Percentiles rank a stretch among this genome's conserved stretches.
phyloP scores from a whole-genome alignment of 768 basidiomycete genomes.

The Termitomyces sp. region DNA sequence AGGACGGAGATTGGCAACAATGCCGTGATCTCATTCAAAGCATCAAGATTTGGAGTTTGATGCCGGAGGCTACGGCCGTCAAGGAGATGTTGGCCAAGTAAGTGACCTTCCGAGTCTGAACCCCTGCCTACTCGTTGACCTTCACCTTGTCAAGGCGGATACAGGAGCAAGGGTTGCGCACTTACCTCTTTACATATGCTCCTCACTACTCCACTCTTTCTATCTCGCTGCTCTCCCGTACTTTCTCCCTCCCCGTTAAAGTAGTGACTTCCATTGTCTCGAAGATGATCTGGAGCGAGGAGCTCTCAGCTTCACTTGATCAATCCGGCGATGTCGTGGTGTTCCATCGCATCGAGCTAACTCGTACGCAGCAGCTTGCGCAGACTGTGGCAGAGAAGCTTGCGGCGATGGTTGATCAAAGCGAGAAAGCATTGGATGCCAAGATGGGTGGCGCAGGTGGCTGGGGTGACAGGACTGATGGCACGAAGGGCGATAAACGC shows the following conservation, averaged over 20 bases:
- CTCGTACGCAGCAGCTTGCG: slow-evolving; percentile 85
- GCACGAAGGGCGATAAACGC: slow-evolving; percentile 70
- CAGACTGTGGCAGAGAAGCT: slow-evolving; percentile 87
- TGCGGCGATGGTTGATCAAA: slow-evolving; percentile 80
- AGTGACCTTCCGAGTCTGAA: slow-evolving; percentile 17
- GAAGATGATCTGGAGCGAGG: slow-evolving; percentile 99
- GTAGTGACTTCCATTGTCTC: slow-evolving; percentile 88
- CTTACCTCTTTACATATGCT: slow-evolving; percentile 97
- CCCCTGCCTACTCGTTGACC: slow-evolving; percentile 1
- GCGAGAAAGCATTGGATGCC: slow-evolving; percentile 82
- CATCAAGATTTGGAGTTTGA: slow-evolving; percentile 97
- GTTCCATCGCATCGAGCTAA: slow-evolving; percentile 88
- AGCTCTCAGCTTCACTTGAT: slow-evolving; percentile 89
- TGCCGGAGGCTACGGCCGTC: slow-evolving; percentile 82
- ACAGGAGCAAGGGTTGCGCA: slow-evolving; percentile 94
- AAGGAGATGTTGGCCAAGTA: slow-evolving; percentile 96
- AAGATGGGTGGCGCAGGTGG: slow-evolving; percentile 67
- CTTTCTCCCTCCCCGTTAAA: slow-evolving; percentile 78
- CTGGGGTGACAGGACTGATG: slow-evolving; percentile 67
- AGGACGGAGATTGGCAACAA: slow-evolving; percentile 95
- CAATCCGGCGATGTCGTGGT: slow-evolving; percentile 86
- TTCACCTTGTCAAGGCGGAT: slow-evolving; percentile 60
- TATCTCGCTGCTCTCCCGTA: slow-evolving; percentile 77
- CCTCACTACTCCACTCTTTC: slow-evolving; percentile 91
- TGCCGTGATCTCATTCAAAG: slow-evolving; percentile 89